A percentile compares a stretch with the other conserved stretches of the same genome.
Evolutionary conservation across 805 yeast species (phyloP).

Genomic region (Tetrapisispora taiwanensis): DNA sequence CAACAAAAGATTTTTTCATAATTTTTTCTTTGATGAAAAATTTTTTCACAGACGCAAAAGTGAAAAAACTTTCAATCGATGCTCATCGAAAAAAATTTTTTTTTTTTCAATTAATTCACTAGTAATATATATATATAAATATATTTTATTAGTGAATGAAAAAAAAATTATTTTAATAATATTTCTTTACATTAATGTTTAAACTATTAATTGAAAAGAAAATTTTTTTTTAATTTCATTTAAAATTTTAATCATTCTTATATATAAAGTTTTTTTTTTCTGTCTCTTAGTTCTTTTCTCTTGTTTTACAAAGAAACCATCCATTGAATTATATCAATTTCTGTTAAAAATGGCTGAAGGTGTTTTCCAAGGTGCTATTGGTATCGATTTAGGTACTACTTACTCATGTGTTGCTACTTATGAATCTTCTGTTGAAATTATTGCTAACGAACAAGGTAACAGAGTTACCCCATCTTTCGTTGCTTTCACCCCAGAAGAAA

Average conservation of each 20-base stretch:
- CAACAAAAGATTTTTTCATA: too few species aligned
- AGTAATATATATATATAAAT: background rate
- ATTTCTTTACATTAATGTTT: too few species aligned
- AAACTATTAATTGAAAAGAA: too few species aligned
- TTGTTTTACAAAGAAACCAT: background rate
- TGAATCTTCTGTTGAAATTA: slow-evolving; percentile 67
- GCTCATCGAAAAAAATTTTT: background rate
- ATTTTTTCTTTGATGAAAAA: background rate
- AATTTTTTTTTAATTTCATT: too few species aligned
- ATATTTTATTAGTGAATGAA: too few species aligned
- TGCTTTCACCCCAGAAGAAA: slow-evolving; percentile 68
- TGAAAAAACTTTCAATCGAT: background rate
- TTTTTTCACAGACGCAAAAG: background rate
- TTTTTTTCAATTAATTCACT: too few species aligned
- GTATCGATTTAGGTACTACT: slow-evolving; percentile 75
- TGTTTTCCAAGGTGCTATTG: slow-evolving; percentile 97
- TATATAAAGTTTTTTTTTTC: background rate
- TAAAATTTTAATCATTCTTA: background rate
- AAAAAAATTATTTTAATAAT: too few species aligned
- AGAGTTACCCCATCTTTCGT: slow-evolving; percentile 76
- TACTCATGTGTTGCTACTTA: slow-evolving; percentile 71
- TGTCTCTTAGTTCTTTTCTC: background rate
- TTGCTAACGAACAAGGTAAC: slow-evolving; percentile 81
- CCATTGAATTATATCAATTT: slow-evolving; percentile 1
- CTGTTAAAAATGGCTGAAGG: slow-evolving; percentile 69